Base-by-base conservation (phyloP, 2,329 filamentous ascomycete species). In the Coniochaeta prunicola region DNA sequence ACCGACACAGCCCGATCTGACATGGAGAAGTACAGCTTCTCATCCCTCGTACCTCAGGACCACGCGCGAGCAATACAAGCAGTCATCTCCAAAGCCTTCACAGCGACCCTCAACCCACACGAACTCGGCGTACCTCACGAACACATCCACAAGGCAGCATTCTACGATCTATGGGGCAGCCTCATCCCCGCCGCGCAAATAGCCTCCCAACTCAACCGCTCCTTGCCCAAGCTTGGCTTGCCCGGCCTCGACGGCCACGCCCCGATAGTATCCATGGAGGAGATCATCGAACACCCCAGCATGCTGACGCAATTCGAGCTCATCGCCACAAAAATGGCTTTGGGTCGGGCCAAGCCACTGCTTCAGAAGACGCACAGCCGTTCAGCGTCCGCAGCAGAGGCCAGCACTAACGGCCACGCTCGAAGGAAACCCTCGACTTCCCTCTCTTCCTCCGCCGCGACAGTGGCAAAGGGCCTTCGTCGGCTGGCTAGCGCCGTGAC, bases 141-240 rank as follows among this genome's bases (percentile, higher is more conserved):
- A 1, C 70, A 77, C 48, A 68, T 79, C 4, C 74, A 76, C 34
- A 73, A 74, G 1, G 74, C 78, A 0, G 74, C 77, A 0, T 83
- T 83, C 66, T 82, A 78, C 64, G 75, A 80, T 53, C 73, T 82
- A 13, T 80, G 77, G 69, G 76, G 76, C 8, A 78, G 77, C 1
- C 69, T 82, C 24, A 70, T 83, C 45, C 74, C 80, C 0, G 80
- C 80, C 0, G 70, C 76, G 7, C 71, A 77, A 61, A 71, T 83
- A 31, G 75, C 79, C 2, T 67, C 73, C 4, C 73, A 73, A 56
- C 72, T 82, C 54, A 80, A 77, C 57, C 69, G 70, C 3, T 71
- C 73, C 17, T 68, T 82, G 9, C 69, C 74, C 1, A 68, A 67
- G 28, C 64, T 75, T 26, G 63, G 67, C 13, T 63, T 77, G 10